Conservation (phyloP, 2,329 filamentous ascomycete species). For the Aspergillus thermomutatus region DNA sequence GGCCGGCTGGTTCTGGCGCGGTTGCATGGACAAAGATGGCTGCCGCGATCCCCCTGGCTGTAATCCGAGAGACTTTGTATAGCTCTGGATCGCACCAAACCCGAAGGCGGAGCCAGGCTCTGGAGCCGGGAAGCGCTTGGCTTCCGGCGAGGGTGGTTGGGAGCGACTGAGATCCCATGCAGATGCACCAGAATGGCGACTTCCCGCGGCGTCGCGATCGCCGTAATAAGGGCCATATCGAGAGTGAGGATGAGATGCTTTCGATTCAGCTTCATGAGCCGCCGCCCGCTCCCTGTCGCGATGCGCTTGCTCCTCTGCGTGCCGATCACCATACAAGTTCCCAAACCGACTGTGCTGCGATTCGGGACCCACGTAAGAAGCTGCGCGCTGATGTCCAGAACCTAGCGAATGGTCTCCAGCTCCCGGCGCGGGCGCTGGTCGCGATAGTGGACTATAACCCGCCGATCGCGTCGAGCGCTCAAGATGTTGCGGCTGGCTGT, state of each 20-base stretch:
- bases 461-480: slow-evolving; percentile 31
- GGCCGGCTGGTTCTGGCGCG: slow-evolving; percentile 32
- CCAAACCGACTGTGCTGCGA: slow-evolving; percentile 30
- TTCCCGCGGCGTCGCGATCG: slow-evolving; percentile 30
- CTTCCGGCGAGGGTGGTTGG: slow-evolving; percentile 38
- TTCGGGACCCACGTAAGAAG: slow-evolving; percentile 31
- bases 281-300: slow-evolving; percentile 33
- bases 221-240: slow-evolving; percentile 32
- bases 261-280: slow-evolving; percentile 29
- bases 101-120: slow-evolving; percentile 34
- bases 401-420: slow-evolving; percentile 21
- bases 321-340: slow-evolving; percentile 33
- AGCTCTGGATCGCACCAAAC: slow-evolving; percentile 40
- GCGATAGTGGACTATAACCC: slow-evolving; percentile 35
- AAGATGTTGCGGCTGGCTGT: slow-evolving; percentile 39
- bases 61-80: slow-evolving; percentile 41
- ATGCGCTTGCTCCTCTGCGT: slow-evolving; percentile 31
- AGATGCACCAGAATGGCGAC: slow-evolving; percentile 24
- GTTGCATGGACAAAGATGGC: slow-evolving; percentile 29
- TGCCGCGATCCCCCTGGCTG: slow-evolving; percentile 34
- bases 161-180: slow-evolving; percentile 37
- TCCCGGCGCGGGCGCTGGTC: slow-evolving; percentile 22
- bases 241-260: slow-evolving; percentile 21
- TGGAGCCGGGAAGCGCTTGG: slow-evolving; percentile 31
- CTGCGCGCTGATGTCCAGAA: slow-evolving; percentile 20